Evolutionary conservation across 257 asterid genomes (phyloP).

Genomic region (Ligustrum vulgare): DNA sequence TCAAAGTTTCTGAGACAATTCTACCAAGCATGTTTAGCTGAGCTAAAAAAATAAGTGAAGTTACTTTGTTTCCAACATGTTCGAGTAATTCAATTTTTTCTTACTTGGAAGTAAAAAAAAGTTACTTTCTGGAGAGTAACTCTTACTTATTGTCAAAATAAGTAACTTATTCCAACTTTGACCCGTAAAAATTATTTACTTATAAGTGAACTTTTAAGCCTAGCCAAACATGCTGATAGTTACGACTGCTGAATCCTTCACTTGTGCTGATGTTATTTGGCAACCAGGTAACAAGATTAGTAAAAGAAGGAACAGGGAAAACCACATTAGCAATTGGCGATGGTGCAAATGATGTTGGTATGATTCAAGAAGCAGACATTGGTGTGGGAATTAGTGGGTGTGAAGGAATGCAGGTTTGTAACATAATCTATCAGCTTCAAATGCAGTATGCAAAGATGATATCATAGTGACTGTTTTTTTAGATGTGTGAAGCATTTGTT

Average conservation of each 20-base stretch:
- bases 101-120: not conserved
- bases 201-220: not conserved
- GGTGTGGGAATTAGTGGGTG: conserved; percentile 99
- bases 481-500: conserved; percentile 10
- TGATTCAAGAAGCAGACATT: conserved; percentile 99
- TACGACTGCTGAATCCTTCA: conserved; percentile 14
- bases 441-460: not conserved
- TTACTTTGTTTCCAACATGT: not conserved
- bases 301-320: conserved; percentile 94
- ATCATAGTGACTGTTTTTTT: not conserved
- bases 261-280: conserved; percentile 23
- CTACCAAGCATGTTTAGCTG: not conserved
- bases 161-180: not conserved
- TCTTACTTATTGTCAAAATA: not conserved
- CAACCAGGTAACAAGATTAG: conserved; percentile 87
- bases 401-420: conserved; percentile 99
- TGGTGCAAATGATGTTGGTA: conserved; percentile 99
- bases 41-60: not conserved
- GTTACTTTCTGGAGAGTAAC: not conserved
- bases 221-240: not conserved
- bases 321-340: conserved; percentile 98
- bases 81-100: not conserved
- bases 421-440: conserved; percentile 20
- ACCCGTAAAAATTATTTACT: not conserved
- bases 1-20: not conserved